Base-by-base conservation (phyloP, 306 rosid genomes). In the Gillenia trifoliata region DNA sequence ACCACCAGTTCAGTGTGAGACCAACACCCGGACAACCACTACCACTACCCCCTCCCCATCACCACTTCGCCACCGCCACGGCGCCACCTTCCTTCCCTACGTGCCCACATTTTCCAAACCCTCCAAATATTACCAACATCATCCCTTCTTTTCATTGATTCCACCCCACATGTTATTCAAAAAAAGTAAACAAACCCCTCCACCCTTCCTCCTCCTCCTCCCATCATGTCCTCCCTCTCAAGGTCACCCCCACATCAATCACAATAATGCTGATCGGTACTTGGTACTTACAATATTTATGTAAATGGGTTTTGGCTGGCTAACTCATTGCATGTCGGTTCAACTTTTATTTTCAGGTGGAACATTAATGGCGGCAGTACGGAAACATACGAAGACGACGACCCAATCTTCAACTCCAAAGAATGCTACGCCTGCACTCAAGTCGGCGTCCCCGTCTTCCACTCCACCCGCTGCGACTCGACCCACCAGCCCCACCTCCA, bases 341-440 rank as follows among this genome's bases (percentile, higher is more conserved):
- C 11, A 36, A 36, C 40, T 29, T 33, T 34, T 0, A 12, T 54
- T 77, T 63, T 34, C 81, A 77, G 81, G 76, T 8, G 65, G 57
- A 61, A 31, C 20, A 36, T 36, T 5, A 20, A 11, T 2, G 6
- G 50, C 20, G 28, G n/a, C n/a, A 17, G 16, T 13, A 47, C 20
- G 20, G n/a, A 47, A 15, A 15, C 54, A 19, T 47, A 17, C 17
- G 45, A 72, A 8, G 23, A 49, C 17, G 64, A 61, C 25, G 49
- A 54, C 63, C 8, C 68, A 15, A 41, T 64, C n/a, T 61, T 70
- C 49, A 34, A 31, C 64, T 38, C 71, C 23, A 50, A 52, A 5
- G 85, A 82, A 72, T 75, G 83, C 63, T 68, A 71, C n/a, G 78
- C 77, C 9, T 79, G 86, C 56, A 70, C 69, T 19, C 83, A 83